Evolutionary conservation across 129 eudicot genomes (phyloP).

Genomic region (Artemisia argyi): DNA sequence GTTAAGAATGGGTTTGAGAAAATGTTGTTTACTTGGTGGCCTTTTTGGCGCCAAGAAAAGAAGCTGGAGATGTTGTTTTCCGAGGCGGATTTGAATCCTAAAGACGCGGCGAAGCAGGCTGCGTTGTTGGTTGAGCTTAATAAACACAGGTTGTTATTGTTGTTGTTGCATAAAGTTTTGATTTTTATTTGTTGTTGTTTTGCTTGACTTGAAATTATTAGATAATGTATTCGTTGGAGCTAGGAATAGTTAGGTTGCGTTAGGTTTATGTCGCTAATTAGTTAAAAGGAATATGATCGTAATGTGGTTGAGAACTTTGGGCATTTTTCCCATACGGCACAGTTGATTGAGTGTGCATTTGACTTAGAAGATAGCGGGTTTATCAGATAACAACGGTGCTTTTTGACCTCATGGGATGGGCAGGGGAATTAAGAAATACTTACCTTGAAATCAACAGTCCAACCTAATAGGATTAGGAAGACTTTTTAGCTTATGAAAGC

Average conservation of each 20-base stretch:
- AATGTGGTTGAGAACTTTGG: too few relatives aligned
- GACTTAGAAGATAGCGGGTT: too few relatives aligned
- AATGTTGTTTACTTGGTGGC: conserved; percentile 71
- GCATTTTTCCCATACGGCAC: too few relatives aligned
- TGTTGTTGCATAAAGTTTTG: conserved; percentile 5
- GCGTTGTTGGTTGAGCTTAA: conserved; percentile 81
- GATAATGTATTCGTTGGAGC: not conserved
- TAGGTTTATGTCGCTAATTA: too few relatives aligned
- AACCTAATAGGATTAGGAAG: too few relatives aligned
- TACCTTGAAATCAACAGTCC: too few relatives aligned
- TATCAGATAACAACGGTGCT: not conserved
- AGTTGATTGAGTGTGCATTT: too few relatives aligned
- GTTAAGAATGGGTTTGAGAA: conserved; percentile 46
- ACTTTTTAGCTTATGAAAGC: conserved; percentile 1
- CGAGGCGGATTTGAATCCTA: conserved; percentile 80
- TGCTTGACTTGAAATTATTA: conserved; percentile 6
- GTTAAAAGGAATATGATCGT: not conserved
- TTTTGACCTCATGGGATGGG: not conserved
- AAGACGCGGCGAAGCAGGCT: conserved; percentile 68
- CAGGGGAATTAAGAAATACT: not conserved
- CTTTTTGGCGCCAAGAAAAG: conserved; percentile 74
- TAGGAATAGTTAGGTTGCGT: not conserved
- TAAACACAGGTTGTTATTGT: conserved; percentile 51
- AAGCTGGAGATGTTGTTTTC: conserved; percentile 57
- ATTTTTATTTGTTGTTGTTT: not conserved